Evolutionary conservation across 495 filamentous ascomycete species (phyloP).

Genomic region (Chaetomidium leptoderma): DNA sequence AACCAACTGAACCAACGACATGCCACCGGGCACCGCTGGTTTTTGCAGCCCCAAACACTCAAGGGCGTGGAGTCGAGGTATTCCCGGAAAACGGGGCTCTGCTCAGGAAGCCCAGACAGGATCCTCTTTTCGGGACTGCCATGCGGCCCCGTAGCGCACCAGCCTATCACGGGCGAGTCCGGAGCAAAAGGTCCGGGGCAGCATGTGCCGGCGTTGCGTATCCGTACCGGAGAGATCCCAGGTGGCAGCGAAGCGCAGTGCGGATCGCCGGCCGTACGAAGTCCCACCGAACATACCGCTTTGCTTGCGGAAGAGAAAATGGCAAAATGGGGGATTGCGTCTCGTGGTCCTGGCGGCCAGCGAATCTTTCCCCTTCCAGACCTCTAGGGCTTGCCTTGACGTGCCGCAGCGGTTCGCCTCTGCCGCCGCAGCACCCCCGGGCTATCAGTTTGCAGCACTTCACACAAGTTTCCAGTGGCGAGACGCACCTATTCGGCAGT

Average conservation of each 20-base stretch:
- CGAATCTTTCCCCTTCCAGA: conserved; percentile 21
- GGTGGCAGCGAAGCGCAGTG: conserved; percentile 27
- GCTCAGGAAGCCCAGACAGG: no score
- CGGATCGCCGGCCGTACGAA: conserved; percentile 14
- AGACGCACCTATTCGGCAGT: conserved; percentile 2
- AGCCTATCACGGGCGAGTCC: no score
- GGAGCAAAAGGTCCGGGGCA: no score
- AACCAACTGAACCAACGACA: no score
- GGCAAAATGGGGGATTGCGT: conserved; percentile 24
- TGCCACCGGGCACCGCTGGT: no score
- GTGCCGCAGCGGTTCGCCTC: conserved; percentile 33
- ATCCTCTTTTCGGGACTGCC: no score
- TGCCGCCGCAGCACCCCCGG: conserved; percentile 26
- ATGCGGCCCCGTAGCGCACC: no score
- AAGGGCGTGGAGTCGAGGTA: no score
- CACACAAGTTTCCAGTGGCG: not conserved
- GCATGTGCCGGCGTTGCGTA: no score
- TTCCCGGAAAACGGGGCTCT: no score
- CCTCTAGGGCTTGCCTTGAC: conserved; percentile 19
- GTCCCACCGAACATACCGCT: conserved; percentile 25
- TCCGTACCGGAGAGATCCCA: no score
- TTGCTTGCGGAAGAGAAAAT: conserved; percentile 14
- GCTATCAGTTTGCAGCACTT: not conserved
- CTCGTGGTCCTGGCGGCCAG: conserved; percentile 17
- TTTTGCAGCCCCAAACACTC: no score